These are phyloP conservation scores for Fraxinus ornus DNA, from an alignment of 305 asterid genomes.

Conservation along the genomic window DNA sequence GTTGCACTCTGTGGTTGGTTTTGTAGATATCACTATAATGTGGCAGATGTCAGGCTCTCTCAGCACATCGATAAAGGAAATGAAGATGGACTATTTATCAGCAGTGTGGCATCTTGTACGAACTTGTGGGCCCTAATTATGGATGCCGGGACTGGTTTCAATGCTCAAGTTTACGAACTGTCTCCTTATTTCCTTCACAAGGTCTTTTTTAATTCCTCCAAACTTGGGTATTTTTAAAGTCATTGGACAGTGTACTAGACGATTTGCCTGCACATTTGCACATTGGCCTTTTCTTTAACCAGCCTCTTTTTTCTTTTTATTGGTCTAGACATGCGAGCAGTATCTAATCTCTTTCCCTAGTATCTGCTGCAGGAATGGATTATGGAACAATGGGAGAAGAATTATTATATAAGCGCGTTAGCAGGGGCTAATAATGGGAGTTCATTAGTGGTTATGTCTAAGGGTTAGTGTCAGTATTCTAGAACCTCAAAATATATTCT, in stretches of 20 bases:
- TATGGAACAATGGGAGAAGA: slow-evolving; percentile 66
- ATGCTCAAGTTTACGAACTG: slow-evolving; percentile 57
- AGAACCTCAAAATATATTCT: not conserved
- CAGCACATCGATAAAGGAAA: slow-evolving; percentile 69
- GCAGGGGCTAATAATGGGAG: slow-evolving; percentile 72
- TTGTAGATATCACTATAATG: slow-evolving; percentile 65
- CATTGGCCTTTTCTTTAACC: not conserved
- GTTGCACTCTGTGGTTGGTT: slow-evolving; percentile 4
- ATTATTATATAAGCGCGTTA: slow-evolving; percentile 64
- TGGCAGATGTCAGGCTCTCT: slow-evolving; percentile 52
- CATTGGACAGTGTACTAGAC: not conserved
- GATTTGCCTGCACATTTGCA: not conserved
- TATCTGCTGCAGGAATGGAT: slow-evolving; percentile 63
- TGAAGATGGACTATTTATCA: slow-evolving; percentile 61
- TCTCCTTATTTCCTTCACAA: slow-evolving; percentile 66
- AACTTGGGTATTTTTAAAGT: not conserved
- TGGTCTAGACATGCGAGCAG: not conserved
- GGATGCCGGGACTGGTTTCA: slow-evolving; percentile 79
- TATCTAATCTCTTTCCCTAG: slow-evolving; percentile 9
- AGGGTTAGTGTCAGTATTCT: slow-evolving; percentile 47
- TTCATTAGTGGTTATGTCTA: slow-evolving; percentile 78
- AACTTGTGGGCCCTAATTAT: slow-evolving; percentile 73
- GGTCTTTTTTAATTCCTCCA: slow-evolving; percentile 38
- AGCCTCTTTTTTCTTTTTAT: not conserved
- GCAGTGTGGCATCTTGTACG: slow-evolving; percentile 62